Conservation (phyloP, 2,329 filamentous ascomycete species). For the Orbilia brochopaga region DNA sequence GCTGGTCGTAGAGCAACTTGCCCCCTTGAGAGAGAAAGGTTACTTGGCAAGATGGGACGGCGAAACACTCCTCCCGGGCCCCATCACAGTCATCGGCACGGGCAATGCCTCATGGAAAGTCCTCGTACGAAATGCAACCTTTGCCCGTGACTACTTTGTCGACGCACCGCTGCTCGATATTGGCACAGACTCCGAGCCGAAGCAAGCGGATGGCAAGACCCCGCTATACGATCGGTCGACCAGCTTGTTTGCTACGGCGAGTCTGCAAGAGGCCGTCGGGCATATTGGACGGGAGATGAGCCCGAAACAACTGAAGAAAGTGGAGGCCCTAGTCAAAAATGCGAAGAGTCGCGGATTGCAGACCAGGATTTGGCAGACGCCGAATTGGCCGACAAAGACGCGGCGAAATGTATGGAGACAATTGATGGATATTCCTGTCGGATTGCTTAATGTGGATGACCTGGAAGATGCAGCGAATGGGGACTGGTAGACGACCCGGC, state of each 20-base stretch:
- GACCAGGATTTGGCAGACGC: constrained; percentile 68
- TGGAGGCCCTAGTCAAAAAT: constrained; percentile 53
- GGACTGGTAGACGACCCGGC: constrained; percentile 52
- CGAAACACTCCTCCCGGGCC: constrained; percentile 57
- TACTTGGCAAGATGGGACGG: constrained; percentile 66
- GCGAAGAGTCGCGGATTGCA: constrained; percentile 65
- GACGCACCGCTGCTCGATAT: constrained; percentile 66
- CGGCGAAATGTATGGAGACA: constrained; percentile 66
- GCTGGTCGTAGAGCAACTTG: constrained; percentile 64
- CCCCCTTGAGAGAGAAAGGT: constrained; percentile 66
- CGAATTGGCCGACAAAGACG: constrained; percentile 64
- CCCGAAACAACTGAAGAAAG: constrained; percentile 51
- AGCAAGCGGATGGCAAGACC: constrained; percentile 55
- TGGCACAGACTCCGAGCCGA: constrained; percentile 49
- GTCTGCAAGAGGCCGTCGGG: constrained; percentile 20
- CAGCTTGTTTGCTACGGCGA: constrained; percentile 38
- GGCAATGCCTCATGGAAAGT: constrained; percentile 67
- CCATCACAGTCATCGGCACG: constrained; percentile 72
- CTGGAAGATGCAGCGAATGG: constrained; percentile 60
- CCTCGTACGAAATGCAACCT: constrained; percentile 62
- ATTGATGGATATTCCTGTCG: constrained; percentile 65
- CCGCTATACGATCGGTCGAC: constrained; percentile 52
- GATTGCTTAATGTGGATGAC: constrained; percentile 69
- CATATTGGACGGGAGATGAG: constrained; percentile 52
- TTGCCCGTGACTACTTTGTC: constrained; percentile 69